These are phyloP conservation scores for Parascedosporium putredinis DNA, from an alignment of 2,329 filamentous ascomycete genomes.

Conservation along the genomic window DNA sequence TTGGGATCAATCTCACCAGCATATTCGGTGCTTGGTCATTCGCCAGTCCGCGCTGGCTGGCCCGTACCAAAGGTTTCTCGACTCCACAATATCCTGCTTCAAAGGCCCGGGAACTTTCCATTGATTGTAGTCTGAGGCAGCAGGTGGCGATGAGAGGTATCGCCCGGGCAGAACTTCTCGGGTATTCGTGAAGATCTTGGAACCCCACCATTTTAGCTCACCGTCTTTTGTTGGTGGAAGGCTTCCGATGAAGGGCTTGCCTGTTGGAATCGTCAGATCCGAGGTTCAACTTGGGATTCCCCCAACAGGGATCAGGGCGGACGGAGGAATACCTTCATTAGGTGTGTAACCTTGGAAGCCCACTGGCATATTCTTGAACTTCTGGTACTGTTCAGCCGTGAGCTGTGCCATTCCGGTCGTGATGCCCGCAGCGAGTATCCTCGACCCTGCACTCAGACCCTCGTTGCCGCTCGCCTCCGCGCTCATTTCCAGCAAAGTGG, in stretches of 20 bases:
- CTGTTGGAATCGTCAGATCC: constrained; percentile 25
- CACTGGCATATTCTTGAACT: constrained; percentile 39
- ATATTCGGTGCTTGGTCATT: constrained; percentile 52
- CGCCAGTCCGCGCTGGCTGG: constrained; percentile 43
- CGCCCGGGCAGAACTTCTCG: constrained; percentile 40
- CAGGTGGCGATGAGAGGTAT: constrained; percentile 45
- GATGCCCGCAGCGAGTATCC: constrained; percentile 49
- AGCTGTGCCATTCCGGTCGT: constrained; percentile 47
- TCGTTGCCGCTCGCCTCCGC: constrained; percentile 34
- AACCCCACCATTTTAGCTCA: constrained; percentile 51
- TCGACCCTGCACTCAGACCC: constrained; percentile 38
- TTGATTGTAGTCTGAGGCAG: constrained; percentile 46
- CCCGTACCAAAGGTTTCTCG: constrained; percentile 49
- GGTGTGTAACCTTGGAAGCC: constrained; percentile 30
- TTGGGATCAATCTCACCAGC: constrained; percentile 41
- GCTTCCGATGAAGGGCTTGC: constrained; percentile 43
- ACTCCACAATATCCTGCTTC: constrained; percentile 47
- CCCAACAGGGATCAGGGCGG: not conserved
- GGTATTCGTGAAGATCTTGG: constrained; percentile 48
- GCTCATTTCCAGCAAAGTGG: constrained; percentile 41
- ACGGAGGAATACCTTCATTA: constrained; percentile 21
- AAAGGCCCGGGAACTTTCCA: constrained; percentile 48
- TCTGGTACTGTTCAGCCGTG: constrained; percentile 31
- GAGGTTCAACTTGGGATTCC: constrained; percentile 13
- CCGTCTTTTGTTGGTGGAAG: constrained; percentile 41